Conservation (phyloP, 306 rosid genomes). For the Trifolium repens region DNA sequence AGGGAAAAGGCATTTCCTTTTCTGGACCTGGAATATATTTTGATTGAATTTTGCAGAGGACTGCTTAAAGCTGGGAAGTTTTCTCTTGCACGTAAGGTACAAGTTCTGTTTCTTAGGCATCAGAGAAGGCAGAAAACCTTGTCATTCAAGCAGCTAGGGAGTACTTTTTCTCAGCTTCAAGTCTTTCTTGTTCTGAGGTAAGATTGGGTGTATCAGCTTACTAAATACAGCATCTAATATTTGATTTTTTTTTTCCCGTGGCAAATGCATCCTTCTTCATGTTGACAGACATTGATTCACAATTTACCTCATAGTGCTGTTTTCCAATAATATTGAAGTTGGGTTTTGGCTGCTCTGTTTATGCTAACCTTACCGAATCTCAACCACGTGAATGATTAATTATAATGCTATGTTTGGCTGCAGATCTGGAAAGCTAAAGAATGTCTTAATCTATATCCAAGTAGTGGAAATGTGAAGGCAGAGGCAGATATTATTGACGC, state of each 20-base stretch:
- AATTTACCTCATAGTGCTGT: slow-evolving; percentile 25
- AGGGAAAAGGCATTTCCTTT: slow-evolving; percentile 91
- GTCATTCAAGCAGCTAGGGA: slow-evolving; percentile 99
- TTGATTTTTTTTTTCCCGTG: neutral
- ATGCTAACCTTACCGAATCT: too few species aligned
- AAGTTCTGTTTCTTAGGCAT: slow-evolving; percentile 82
- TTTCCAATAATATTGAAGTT: slow-evolving; percentile 33
- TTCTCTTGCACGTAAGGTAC: slow-evolving; percentile 98
- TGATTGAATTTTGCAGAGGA: slow-evolving; percentile 94
- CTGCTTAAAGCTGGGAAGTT: slow-evolving; percentile 96
- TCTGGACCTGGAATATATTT: slow-evolving; percentile 84
- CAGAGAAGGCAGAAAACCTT: slow-evolving; percentile 94
- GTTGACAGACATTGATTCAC: slow-evolving; percentile 18
- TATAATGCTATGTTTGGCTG: slow-evolving; percentile 45
- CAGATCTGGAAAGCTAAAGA: slow-evolving; percentile 99
- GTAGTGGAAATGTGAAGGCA: slow-evolving; percentile 67
- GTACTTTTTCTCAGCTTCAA: slow-evolving; percentile 94
- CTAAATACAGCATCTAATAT: slow-evolving; percentile 30
- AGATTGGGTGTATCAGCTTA: slow-evolving; percentile 48
- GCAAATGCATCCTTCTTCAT: slow-evolving; percentile 31
- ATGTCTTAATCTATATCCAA: slow-evolving; percentile 81
- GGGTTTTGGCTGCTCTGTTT: neutral
- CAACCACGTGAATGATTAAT: slow-evolving; percentile 34
- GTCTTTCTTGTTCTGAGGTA: slow-evolving; percentile 93
- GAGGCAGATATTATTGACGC: slow-evolving; percentile 91